Percentiles rank a stretch among this genome's conserved stretches.
Evolutionary conservation across 2,329 filamentous ascomycete genomes (phyloP).

Genomic region (Pseudogymnoascus sp.): DNA sequence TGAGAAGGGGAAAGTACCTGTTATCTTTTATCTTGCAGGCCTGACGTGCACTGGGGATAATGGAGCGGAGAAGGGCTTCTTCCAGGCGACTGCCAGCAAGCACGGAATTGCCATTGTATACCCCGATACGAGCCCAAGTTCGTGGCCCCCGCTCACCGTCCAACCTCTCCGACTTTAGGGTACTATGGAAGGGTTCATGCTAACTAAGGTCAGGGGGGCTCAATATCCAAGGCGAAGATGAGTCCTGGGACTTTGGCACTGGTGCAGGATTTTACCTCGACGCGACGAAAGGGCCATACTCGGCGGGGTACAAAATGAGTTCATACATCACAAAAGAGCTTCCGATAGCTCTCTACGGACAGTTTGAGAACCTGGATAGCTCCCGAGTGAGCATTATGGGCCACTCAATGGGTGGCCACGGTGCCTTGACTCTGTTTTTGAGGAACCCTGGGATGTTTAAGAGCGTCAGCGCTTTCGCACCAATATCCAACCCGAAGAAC

Average conservation of each 20-base stretch:
- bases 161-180: not conserved
- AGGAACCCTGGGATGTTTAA: conserved; percentile 87
- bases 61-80: conserved; percentile 76
- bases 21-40: conserved; percentile 88
- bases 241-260: conserved; percentile 82
- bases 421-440: conserved; percentile 83
- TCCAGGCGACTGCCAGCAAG: conserved; percentile 72
- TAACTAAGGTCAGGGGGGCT: conserved; percentile 51
- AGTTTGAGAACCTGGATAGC: conserved; percentile 64
- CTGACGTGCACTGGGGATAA: conserved; percentile 92
- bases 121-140: conserved; percentile 88
- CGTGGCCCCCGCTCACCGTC: conserved; percentile 21
- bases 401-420: conserved; percentile 96
- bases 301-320: conserved; percentile 84
- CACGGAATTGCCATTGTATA: conserved; percentile 87
- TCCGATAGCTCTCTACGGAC: conserved; percentile 63
- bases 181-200: not conserved
- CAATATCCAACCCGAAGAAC: conserved; percentile 75
- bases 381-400: conserved; percentile 74
- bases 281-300: conserved; percentile 67
- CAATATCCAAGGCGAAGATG: conserved; percentile 73
- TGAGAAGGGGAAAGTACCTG: conserved; percentile 56
- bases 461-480: conserved; percentile 82
- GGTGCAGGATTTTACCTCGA: conserved; percentile 95
- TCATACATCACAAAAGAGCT: conserved; percentile 84